Evolutionary conservation across 495 filamentous ascomycete species (phyloP).

Genomic region (Neurospora sp.): DNA sequence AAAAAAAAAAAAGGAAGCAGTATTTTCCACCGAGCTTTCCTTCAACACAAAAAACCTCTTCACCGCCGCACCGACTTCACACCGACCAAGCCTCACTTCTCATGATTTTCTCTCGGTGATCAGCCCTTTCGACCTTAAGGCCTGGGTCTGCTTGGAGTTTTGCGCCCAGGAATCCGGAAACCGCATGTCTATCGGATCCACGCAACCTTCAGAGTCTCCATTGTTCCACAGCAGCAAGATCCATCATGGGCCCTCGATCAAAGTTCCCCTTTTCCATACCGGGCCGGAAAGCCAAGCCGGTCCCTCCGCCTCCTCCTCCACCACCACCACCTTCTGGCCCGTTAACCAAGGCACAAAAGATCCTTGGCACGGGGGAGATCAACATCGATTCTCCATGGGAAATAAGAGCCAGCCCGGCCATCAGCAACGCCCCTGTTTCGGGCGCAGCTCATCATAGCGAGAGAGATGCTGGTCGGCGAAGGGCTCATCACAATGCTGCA

Average conservation of each 20-base stretch:
- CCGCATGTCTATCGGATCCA: background rate
- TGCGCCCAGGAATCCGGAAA: background rate
- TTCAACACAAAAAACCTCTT: background rate
- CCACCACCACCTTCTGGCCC: conserved; percentile 2
- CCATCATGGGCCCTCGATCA: conserved; percentile 38
- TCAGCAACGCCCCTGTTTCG: conserved; percentile 38
- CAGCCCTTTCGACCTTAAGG: conserved; percentile 1
- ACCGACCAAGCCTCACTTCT: background rate
- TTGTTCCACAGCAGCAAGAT: background rate
- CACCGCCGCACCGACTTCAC: background rate
- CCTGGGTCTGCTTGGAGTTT: conserved; percentile 1
- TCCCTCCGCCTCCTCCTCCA: conserved; percentile 8
- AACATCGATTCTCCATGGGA: conserved; percentile 32
- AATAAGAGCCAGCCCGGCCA: conserved; percentile 32
- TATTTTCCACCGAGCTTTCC: background rate
- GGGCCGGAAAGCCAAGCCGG: conserved; percentile 32
- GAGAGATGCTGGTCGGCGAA: conserved; percentile 8
- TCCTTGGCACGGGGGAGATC: conserved; percentile 30
- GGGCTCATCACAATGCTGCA: conserved; percentile 5
- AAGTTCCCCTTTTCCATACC: conserved; percentile 46
- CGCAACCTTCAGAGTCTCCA: background rate
- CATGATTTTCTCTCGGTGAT: conserved; percentile 11
- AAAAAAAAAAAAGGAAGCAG: background rate
- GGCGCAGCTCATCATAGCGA: conserved; percentile 28
- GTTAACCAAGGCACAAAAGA: conserved; percentile 35